These are phyloP conservation scores for Elsinoe arachidis DNA, from an alignment of 2,329 filamentous ascomycete species.

Conservation along the genomic window DNA sequence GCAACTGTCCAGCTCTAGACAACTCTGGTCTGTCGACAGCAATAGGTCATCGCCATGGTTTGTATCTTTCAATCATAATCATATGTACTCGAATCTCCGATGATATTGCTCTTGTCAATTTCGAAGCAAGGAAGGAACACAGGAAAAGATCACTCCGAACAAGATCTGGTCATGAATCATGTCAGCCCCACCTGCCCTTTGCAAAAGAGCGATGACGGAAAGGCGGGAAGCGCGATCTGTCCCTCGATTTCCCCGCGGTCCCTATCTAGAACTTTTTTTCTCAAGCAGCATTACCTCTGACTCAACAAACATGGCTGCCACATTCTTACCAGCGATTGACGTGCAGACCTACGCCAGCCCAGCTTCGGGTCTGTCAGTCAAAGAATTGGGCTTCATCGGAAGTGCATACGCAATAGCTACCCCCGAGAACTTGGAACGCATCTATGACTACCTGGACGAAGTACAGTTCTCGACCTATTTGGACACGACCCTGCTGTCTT, in stretches of 20 bases:
- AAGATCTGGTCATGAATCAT: conserved; percentile 2
- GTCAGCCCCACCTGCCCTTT: neutral
- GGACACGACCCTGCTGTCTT: conserved; percentile 62
- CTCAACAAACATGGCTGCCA: conserved; percentile 31
- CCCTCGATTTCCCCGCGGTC: conserved; percentile 1
- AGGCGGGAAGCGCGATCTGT: neutral
- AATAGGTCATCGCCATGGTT: too few species aligned
- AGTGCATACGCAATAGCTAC: conserved; percentile 48
- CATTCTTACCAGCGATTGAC: conserved; percentile 44
- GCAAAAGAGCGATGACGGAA: conserved; percentile 6
- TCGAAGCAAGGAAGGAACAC: neutral
- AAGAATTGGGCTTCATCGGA: conserved; percentile 49
- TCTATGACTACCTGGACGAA: conserved; percentile 46
- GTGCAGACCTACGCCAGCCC: conserved; percentile 35
- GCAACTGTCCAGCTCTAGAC: too few species aligned
- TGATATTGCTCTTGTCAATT: neutral
- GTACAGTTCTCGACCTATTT: conserved; percentile 58
- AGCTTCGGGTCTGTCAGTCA: conserved; percentile 42
- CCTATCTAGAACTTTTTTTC: conserved; percentile 9
- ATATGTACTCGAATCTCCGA: too few species aligned
- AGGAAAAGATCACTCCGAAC: neutral
- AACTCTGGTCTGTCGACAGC: too few species aligned
- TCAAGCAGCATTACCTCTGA: neutral
- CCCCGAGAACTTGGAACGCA: conserved; percentile 34
- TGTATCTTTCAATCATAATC: too few species aligned